Percentiles rank a stretch among this genome's conserved stretches.
phyloP scores from a whole-genome alignment of 306 rosid genomes.

The Gastrolobium bilobum region DNA sequence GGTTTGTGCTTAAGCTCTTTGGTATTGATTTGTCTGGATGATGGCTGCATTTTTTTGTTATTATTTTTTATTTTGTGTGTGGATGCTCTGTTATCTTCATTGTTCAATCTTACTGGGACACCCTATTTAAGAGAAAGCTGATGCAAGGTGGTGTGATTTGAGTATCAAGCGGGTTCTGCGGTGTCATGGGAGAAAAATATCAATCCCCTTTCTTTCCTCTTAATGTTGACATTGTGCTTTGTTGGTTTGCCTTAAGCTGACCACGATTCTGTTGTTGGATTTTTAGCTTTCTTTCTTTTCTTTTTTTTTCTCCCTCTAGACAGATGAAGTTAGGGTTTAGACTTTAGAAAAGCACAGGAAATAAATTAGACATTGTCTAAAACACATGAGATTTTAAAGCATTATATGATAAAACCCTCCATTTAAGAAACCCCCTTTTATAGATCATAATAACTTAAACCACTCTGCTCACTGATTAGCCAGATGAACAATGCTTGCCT shows the following conservation, averaged over 20 bases:
- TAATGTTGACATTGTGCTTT: background rate
- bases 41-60: background rate
- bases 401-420: background rate
- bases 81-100: background rate
- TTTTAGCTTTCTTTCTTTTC: background rate
- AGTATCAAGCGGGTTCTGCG: conserved; percentile 13
- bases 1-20: conserved; percentile 26
- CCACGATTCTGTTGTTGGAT: conserved; percentile 7
- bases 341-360: conserved; percentile 1
- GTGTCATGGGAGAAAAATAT: background rate
- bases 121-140: conserved; percentile 24
- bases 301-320: background rate
- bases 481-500: background rate
- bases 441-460: background rate
- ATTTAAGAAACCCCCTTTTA: background rate
- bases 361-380: background rate
- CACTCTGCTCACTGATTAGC: background rate
- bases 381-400: background rate
- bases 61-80: background rate
- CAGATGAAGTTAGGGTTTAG: conserved; percentile 4
- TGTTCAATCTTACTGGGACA: background rate
- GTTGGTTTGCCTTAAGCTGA: conserved; percentile 21
- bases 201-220: background rate
- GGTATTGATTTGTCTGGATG: conserved; percentile 13
- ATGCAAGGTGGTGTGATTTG: conserved; percentile 6